Evolutionary conservation across 129 eudicot species (phyloP).

Genomic region (Cynara cardunculus): DNA sequence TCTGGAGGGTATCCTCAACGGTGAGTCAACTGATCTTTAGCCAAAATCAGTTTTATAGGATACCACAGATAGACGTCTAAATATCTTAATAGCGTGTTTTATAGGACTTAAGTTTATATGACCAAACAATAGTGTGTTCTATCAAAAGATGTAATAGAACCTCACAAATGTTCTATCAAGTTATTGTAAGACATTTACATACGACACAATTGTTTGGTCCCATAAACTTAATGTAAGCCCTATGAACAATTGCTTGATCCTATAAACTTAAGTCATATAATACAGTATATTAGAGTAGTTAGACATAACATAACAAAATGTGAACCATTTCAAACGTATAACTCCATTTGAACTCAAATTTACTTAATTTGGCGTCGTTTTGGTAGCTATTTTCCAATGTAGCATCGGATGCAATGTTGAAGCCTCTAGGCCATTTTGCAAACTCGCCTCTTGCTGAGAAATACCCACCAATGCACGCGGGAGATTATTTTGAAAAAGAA

Average conservation of each 20-base stretch:
- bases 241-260: no score
- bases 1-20: conserved; percentile 96
- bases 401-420: conserved; percentile 77
- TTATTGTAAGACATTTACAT: not conserved
- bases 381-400: conserved; percentile 71
- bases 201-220: not conserved
- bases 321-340: not conserved
- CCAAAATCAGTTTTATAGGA: not conserved
- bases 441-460: conserved; percentile 51
- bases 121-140: not conserved
- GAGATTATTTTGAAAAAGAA: conserved; percentile 83
- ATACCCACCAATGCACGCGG: conserved; percentile 65
- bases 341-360: not conserved
- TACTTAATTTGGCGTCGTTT: not conserved
- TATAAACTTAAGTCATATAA: not conserved
- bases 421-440: conserved; percentile 81
- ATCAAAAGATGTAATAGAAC: not conserved
- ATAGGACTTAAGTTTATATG: not conserved
- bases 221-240: no score
- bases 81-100: not conserved
- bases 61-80: not conserved
- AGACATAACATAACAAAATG: not conserved
- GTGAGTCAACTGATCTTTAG: conserved; percentile 36
- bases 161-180: not conserved
- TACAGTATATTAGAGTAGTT: not conserved